Base-by-base conservation (phyloP, 2,329 filamentous ascomycete species). In the Penicillium brevicompactum region DNA sequence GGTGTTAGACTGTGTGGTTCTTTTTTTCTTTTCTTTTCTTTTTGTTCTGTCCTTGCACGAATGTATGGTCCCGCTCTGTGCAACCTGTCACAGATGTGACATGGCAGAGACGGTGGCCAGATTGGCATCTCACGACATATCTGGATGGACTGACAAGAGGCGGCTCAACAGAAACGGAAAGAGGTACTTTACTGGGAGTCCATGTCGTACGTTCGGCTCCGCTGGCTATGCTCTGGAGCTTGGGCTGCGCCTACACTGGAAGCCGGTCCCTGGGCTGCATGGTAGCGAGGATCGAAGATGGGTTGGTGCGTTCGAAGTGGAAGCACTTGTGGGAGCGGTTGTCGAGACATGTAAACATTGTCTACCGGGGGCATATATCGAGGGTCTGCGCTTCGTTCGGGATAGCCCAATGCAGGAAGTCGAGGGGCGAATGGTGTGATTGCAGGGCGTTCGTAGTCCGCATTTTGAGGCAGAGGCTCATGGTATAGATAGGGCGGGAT, bases 161-260 rank as follows among this genome's bases (percentile, higher is more conserved):
- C 53, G 51, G 37, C 49, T 62, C 55, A 53, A 59, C 18, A 59
- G 44, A 37, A 59, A 56, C 43, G 34, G 54, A 57, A 61, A 63
- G 48, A 65, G 59, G 62, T 53, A 62, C 61, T 65, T 70, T 71
- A 71, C 70, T 69, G 67, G 55, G 69, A 71, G 46, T 71, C 70
- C 60, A 67, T 51, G 55, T 72, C 70, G 57, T 64, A 64, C 47
- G 63, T 54, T 51, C 64, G 64, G 50, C 59, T 58, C 24, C 40
- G 55, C 52, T 66, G 64, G 55, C 62, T 57, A 49, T 63, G 67
- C 22, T 63, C 65, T 43, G 64, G 62, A 38, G 61, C 54, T 49
- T 63, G 61, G 53, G 49, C 56, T 41, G 53, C 21, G 53, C 50
- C 56, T 38, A 55, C 21, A 27, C 55, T 52, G 13, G 63, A 51